phyloP scores from a whole-genome alignment of 1,139 yeast species.

The Arxiozyma bovina region DNA sequence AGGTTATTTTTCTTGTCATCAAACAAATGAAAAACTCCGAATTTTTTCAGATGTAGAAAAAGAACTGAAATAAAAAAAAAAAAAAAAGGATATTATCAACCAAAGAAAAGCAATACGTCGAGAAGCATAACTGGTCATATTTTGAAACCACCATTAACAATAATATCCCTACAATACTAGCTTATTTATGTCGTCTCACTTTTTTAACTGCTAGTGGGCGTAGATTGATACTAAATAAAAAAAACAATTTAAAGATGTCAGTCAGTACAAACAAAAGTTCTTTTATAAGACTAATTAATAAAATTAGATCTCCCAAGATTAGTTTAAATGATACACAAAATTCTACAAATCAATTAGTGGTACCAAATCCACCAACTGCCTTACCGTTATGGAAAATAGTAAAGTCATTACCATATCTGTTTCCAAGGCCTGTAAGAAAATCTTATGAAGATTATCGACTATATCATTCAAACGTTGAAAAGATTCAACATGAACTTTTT shows the following conservation, averaged over 20 bases:
- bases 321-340: background rate
- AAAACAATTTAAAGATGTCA: background rate
- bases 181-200: background rate
- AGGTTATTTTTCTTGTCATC: background rate
- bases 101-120: background rate
- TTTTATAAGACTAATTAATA: background rate
- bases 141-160: background rate
- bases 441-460: constrained; percentile 44
- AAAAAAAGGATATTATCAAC: background rate
- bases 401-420: constrained; percentile 35
- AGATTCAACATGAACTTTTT: constrained; percentile 47
- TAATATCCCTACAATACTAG: too few relatives aligned
- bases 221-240: background rate
- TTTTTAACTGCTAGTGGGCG: too few relatives aligned
- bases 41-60: too few relatives aligned
- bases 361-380: constrained; percentile 26
- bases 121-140: background rate
- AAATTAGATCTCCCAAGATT: background rate
- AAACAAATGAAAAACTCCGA: background rate
- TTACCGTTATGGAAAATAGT: constrained; percentile 23
- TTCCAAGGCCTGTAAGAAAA: constrained; percentile 48
- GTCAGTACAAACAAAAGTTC: background rate
- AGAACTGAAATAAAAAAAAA: background rate
- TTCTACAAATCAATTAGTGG: background rate
- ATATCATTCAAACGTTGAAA: constrained; percentile 11